Evolutionary conservation across 1,284 basidiomycete species (phyloP), one percentile per base, ranked within the genome.

Genomic region (Mycosarcoma maydis): DNA sequence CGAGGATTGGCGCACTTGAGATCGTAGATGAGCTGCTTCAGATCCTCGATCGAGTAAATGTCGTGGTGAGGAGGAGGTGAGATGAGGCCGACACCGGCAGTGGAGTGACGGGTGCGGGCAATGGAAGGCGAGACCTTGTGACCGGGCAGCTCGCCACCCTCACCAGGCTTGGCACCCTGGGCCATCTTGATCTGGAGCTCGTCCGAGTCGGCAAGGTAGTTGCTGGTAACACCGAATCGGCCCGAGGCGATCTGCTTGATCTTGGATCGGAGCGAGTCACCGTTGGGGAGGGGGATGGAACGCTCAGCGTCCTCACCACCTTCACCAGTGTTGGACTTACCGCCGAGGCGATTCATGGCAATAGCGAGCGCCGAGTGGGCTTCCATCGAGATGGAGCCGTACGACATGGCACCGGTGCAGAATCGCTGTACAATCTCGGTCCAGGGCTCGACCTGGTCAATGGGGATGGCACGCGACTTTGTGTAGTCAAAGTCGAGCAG

Each of bases 171-270:
- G 57, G 77, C 77, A 51, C 77, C 77, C 54, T 79, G 77, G 8
- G 77, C 77, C 67, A 79, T 76, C 76, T 78, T 79, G 72, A 79
- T 79, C 69, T 79, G 77, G 34, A 79, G 71, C 67, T 79, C 76
- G 64, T 79, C 77, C 30, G 73, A 58, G 62, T 79, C 77, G 43
- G 77, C 72, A 38, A 79, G 70, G 59, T 79, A 78, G 72, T 75
- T 73, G 56, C 53, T 60, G 47, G 77, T 79, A 7, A 78, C 77
- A 70, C 77, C 77, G 53, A 79, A 78, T 17, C 77, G 76, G 42
- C 77, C 76, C 32, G 77, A 78, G 41, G 76, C 77, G 30, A 80
- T 77, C 70, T 80, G 77, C 73, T 80, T 80, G 67, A 80, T 80
- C 71, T 77, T 78, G 51, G 73, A 75, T 34, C 76, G 77, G 26